Conservation (phyloP, 305 asterid genomes). For the Striga hermonthica region DNA sequence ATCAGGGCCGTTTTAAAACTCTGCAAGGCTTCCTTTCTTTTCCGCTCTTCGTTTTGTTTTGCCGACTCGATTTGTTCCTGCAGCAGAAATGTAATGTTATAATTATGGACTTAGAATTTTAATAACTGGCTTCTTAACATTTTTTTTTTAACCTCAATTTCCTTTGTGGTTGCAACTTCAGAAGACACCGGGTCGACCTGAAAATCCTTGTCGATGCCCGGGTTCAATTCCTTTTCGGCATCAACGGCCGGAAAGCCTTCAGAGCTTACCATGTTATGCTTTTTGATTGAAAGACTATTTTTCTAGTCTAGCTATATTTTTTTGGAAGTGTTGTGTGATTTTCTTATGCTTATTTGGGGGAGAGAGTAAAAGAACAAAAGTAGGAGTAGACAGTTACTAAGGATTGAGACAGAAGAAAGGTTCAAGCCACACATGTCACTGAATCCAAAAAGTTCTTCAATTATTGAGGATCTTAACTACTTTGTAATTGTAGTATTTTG, state of each 20-base stretch:
- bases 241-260: slow-evolving; percentile 60
- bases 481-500: slow-evolving; percentile 10
- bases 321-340: background rate
- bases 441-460: slow-evolving; percentile 32
- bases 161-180: slow-evolving; percentile 40
- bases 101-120: background rate
- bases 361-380: background rate
- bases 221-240: slow-evolving; percentile 54
- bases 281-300: too few relatives aligned
- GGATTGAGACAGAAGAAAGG: slow-evolving; percentile 15
- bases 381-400: background rate
- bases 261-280: slow-evolving; percentile 40
- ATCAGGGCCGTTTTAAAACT: slow-evolving; percentile 39
- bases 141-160: slow-evolving; percentile 42
- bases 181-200: slow-evolving; percentile 62
- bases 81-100: background rate
- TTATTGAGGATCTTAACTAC: slow-evolving; percentile 40
- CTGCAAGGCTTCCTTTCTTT: slow-evolving; percentile 37
- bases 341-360: slow-evolving; percentile 12
- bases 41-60: slow-evolving; percentile 29
- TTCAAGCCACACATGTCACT: slow-evolving; percentile 34
- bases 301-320: background rate
- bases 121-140: background rate
- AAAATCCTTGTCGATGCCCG: slow-evolving; percentile 44
- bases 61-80: slow-evolving; percentile 29